A percentile compares a stretch with the other conserved stretches of the same genome.
Evolutionary conservation across 139 green algal genomes (phyloP).

Genomic region (Chlorella sp.): DNA sequence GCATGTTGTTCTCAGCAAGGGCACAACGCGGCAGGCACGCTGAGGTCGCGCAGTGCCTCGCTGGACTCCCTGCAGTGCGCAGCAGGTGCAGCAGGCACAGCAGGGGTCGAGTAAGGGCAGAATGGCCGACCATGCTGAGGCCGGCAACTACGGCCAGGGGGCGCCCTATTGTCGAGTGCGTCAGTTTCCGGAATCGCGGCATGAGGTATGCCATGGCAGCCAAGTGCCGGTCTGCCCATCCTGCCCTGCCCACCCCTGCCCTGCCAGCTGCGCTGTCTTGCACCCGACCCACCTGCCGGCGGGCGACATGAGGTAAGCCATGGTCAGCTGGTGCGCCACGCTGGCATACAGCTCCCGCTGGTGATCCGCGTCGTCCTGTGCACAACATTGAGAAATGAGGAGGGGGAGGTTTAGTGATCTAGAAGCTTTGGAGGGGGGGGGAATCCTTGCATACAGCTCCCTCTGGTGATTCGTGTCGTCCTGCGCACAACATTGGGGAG

Average conservation of each 20-base stretch:
- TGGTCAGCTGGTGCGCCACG: conserved; percentile 35
- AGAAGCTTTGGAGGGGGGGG: no score
- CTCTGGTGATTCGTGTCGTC: conserved; percentile 39
- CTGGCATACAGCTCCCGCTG: conserved; percentile 37
- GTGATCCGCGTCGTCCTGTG: conserved; percentile 39
- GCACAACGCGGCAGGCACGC: no score
- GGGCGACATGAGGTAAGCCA: conserved; percentile 18
- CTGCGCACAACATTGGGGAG: background rate
- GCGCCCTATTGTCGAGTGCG: no score
- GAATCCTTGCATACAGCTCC: conserved; percentile 33
- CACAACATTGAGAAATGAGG: no score
- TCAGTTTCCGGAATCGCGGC: no score
- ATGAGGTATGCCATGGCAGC: no score
- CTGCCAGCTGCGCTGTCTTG: background rate
- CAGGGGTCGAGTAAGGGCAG: no score
- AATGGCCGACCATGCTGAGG: no score
- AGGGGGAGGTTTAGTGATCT: no score
- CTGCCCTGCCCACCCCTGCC: background rate
- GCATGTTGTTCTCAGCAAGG: no score
- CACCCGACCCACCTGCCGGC: conserved; percentile 15
- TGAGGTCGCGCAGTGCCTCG: background rate
- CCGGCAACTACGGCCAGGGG: no score
- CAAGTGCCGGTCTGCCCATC: background rate
- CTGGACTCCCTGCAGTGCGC: background rate
- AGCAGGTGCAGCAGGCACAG: background rate